Base-by-base conservation (phyloP, 2,329 filamentous ascomycete genomes). In the Aspergillus caelatus region DNA sequence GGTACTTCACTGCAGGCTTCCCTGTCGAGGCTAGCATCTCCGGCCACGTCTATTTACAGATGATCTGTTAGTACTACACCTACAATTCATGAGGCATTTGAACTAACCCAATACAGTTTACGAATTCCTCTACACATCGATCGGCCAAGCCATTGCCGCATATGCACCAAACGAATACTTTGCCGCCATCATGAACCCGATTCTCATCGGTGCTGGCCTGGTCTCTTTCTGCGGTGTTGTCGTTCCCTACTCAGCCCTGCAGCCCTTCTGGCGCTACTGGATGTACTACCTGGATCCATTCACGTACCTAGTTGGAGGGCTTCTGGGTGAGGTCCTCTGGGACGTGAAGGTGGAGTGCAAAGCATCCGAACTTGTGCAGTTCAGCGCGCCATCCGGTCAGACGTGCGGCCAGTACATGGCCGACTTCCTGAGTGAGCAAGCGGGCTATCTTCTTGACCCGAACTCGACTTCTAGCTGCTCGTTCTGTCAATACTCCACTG, bases 151-250 rank as follows among this genome's bases (percentile, higher is more conserved):
- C 2, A 79, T 89, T n/a, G 86, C 86, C 0, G 86, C 87, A 1
- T 89, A 88, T 64, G 84, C 86, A 0, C 87, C 87, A 0, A 88
- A 87, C 65, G 85, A 83, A 39, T 82, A 87, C 12, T 88, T 88
- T 52, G 87, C 87, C 0, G 79, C 85, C 0, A 79, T 89, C 5
- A 81, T 83, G 64, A 88, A 88, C 66, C 86, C 86, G 0, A 71
- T 89, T 0, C 58, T 88, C 12, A 77, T 89, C 61, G 81, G 83
- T 7, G 76, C 78, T 1, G 79, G 73, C 2, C 65, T 81, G 65
- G 65, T 80, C 61, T 73, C 71, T 63, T 80, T 80, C 68, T 78
- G 76, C 53, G 77, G 78, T 28, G 77, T 79, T 8, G 70, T 81
- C 1, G 75, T 77, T 2, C 79, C 77, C 0, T 80, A 79, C 62